Evolutionary conservation across 495 filamentous ascomycete species (phyloP).

Genomic region (Aspergillus ellipticus): DNA sequence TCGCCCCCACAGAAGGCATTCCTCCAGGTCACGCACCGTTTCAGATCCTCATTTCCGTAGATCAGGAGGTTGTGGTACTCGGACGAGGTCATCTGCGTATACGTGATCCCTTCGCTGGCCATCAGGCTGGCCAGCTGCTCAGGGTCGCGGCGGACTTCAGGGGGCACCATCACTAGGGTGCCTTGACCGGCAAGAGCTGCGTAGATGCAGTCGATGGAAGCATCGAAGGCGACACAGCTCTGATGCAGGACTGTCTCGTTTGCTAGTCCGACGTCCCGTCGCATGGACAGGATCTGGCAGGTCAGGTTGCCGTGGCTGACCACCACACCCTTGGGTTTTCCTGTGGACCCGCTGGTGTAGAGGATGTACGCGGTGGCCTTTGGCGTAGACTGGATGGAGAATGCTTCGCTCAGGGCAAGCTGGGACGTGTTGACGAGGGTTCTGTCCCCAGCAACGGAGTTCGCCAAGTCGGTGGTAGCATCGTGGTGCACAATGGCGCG

Average conservation of each 20-base stretch:
- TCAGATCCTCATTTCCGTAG: conserved; percentile 18
- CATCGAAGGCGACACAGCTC: conserved; percentile 38
- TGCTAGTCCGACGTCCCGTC: no score
- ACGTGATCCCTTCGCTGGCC: conserved; percentile 26
- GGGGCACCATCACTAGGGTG: conserved; percentile 24
- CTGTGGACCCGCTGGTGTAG: no score
- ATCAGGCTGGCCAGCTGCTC: conserved; percentile 32
- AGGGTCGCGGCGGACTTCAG: conserved; percentile 26
- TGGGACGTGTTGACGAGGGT: no score
- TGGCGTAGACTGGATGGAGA: no score
- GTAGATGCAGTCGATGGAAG: conserved; percentile 31
- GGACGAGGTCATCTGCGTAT: conserved; percentile 36
- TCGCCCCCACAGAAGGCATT: neutral
- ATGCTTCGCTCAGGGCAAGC: no score
- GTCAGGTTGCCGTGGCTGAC: no score
- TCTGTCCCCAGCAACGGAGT: no score
- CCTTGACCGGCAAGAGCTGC: conserved; percentile 27
- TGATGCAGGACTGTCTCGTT: conserved; percentile 27
- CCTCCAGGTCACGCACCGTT: neutral
- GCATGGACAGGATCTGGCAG: no score
- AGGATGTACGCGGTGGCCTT: no score
- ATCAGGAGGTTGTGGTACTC: conserved; percentile 38
- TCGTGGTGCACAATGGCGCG: no score
- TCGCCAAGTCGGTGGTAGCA: no score
- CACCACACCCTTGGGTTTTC: no score